Percentiles rank a stretch among this genome's conserved stretches.
Evolutionary conservation across 1,284 basidiomycete species (phyloP).

Genomic region (Anthracocystis walkeri): DNA sequence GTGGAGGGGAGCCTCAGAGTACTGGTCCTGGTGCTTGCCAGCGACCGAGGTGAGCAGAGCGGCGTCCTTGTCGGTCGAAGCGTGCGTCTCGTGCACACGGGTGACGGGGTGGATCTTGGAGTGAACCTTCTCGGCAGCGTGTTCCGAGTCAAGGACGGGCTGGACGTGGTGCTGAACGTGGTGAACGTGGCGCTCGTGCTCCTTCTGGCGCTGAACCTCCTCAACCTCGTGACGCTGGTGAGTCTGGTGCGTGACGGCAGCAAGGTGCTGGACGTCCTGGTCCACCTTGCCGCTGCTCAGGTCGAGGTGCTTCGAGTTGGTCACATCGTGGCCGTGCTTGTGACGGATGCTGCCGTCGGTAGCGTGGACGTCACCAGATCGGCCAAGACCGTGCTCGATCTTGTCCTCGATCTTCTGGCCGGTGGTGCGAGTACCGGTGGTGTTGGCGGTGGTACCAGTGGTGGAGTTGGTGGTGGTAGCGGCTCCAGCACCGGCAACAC

Average conservation of each 20-base stretch:
- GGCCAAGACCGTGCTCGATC: constrained; percentile 48
- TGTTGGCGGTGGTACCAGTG: constrained; percentile 11
- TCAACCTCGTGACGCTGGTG: constrained; percentile 69
- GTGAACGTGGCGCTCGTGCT: constrained; percentile 68
- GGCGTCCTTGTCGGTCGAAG: constrained; percentile 69
- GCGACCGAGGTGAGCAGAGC: constrained; percentile 64
- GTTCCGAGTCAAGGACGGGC: constrained; percentile 68
- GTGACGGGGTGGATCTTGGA: constrained; percentile 61
- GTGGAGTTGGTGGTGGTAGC: constrained; percentile 8
- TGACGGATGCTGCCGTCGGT: constrained; percentile 49
- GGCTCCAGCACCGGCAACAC: constrained; percentile 3
- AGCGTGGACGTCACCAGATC: constrained; percentile 45
- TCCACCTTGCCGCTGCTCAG: constrained; percentile 61
- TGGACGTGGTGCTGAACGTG: constrained; percentile 70
- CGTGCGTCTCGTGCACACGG: constrained; percentile 64
- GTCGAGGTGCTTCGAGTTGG: constrained; percentile 53
- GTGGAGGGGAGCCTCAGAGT: constrained; percentile 56
- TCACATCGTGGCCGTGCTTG: constrained; percentile 47
- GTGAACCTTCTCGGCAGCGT: constrained; percentile 62
- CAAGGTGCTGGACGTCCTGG: constrained; percentile 70
- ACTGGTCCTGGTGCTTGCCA: constrained; percentile 58
- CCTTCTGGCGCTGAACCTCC: constrained; percentile 67
- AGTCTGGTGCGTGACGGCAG: constrained; percentile 62
- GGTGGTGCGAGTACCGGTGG: constrained; percentile 18
- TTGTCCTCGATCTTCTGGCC: constrained; percentile 40